These are phyloP conservation scores for Monosporascus cannonballus DNA, from an alignment of 2,329 filamentous ascomycete species.

Conservation along the genomic window DNA sequence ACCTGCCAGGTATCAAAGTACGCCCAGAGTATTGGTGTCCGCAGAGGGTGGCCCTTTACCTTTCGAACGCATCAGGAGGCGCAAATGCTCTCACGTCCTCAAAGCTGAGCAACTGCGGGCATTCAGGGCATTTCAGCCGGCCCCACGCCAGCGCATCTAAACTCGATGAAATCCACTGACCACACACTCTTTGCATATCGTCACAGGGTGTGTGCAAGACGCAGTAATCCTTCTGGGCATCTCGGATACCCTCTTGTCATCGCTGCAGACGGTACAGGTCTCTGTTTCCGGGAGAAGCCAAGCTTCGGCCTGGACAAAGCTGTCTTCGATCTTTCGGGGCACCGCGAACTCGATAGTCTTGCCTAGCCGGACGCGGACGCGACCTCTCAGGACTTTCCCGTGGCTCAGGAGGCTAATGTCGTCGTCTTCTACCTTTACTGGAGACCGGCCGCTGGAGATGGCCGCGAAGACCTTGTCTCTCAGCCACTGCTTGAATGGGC, in stretches of 20 bases:
- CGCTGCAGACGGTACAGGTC: constrained; percentile 27
- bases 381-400: constrained; percentile 8
- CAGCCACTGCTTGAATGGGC: constrained; percentile 14
- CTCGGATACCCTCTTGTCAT: constrained; percentile 27
- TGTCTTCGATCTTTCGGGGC: constrained; percentile 17
- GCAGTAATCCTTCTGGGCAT: constrained; percentile 25
- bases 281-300: constrained; percentile 26
- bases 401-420: constrained; percentile 14
- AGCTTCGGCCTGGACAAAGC: constrained; percentile 24
- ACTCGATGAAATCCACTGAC: constrained; percentile 27
- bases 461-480: constrained; percentile 9
- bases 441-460: constrained; percentile 5
- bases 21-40: no score
- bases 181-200: constrained; percentile 28
- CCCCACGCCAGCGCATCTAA: constrained; percentile 25
- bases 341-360: constrained; percentile 26
- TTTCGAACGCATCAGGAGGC: constrained; percentile 19
- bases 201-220: constrained; percentile 21
- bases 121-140: constrained; percentile 30
- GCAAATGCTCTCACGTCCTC: constrained; percentile 26
- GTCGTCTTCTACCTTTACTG: constrained; percentile 7
- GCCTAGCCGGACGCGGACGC: constrained; percentile 16
- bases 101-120: constrained; percentile 22
- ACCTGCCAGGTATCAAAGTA: no score
- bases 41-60: constrained; percentile 1